Base-by-base conservation (phyloP, 257 asterid genomes). In the Solanum infundibuliforme region DNA sequence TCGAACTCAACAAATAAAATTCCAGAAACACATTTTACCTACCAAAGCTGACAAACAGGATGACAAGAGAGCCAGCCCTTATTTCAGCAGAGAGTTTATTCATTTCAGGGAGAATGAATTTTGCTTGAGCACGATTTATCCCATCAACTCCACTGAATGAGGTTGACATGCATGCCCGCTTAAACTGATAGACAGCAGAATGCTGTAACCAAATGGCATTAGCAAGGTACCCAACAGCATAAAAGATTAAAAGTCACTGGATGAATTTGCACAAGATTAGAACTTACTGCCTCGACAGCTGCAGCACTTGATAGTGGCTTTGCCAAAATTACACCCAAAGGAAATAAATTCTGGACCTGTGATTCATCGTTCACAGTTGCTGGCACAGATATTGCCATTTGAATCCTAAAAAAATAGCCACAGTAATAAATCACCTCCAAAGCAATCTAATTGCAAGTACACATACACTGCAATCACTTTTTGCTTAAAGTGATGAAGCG, bases 31-130 rank as follows among this genome's bases (percentile, higher is more conserved):
- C 18, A 8, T 69, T 69, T 72, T 16, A 66, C 95, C 90, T 94
- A 97, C 99, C 98, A 79, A 94, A 90, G 90, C 98, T 96, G 69
- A 97, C 89, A 90, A 97, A 95, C 93, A 96, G 92, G 87, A 97
- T 92, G 66, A 94, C 92, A 91, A 95, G 97, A 91, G 99, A 90
- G 38, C 95, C 96, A 46, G 95, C 92, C 89, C 90, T 94, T 88
- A 94, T 92, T 90, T 95, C 98, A 73, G 93, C 90, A 48, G 97
- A 93, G 74, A 97, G 91, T 89, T 94, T 96, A 91, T 91, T 92
- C 84, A 96, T 91, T 92, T 96, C 98, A 87, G 99, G 99, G 86
- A 96, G 96, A 86, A 95, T 83, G 87, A 96, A 97, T 86, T 87
- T 94, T 39, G 96, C 98, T 90, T 90, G 94, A 87, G 92, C 91